These are phyloP conservation scores for Phytomonas francai DNA, from an alignment of 208 protist genomes.

Conservation along the genomic window DNA sequence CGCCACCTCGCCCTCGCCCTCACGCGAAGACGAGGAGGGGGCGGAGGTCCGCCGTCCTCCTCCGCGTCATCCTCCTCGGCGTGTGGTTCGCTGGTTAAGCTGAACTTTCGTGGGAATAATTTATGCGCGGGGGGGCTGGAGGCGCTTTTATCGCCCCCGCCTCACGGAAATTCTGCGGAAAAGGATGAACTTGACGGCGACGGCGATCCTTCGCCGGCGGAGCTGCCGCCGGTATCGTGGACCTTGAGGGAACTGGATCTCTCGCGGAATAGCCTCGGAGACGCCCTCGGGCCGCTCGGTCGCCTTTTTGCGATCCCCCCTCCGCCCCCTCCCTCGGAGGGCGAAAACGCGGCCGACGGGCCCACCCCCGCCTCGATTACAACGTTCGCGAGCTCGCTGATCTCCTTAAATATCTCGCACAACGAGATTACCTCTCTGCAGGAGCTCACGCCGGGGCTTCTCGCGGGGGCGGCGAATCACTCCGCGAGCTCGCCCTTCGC, in stretches of 20 bases:
- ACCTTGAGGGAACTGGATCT: slow-evolving; percentile 57
- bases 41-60: not conserved
- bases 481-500: no score
- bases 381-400: slow-evolving; percentile 9
- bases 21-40: not conserved
- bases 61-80: no score
- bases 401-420: slow-evolving; percentile 40
- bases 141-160: slow-evolving; percentile 30
- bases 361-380: slow-evolving; percentile 22
- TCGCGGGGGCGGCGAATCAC: slow-evolving; percentile 4
- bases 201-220: slow-evolving; percentile 13
- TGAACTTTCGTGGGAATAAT: slow-evolving; percentile 69
- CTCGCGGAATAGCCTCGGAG: slow-evolving; percentile 52
- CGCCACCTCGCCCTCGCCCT: slow-evolving; percentile 36
- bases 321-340: no score
- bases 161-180: no score
- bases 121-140: slow-evolving; percentile 32
- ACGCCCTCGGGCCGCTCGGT: slow-evolving; percentile 30
- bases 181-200: no score
- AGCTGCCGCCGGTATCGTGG: not conserved
- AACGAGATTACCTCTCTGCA: slow-evolving; percentile 42
- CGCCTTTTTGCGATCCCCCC: slow-evolving; percentile 33
- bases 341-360: no score
- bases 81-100: no score
- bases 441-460: slow-evolving; percentile 28